Percentiles rank a stretch among this genome's conserved stretches.
These are phyloP conservation scores for Venturia carpophila DNA, from an alignment of 2,329 filamentous ascomycete species.

Conservation along the genomic window DNA sequence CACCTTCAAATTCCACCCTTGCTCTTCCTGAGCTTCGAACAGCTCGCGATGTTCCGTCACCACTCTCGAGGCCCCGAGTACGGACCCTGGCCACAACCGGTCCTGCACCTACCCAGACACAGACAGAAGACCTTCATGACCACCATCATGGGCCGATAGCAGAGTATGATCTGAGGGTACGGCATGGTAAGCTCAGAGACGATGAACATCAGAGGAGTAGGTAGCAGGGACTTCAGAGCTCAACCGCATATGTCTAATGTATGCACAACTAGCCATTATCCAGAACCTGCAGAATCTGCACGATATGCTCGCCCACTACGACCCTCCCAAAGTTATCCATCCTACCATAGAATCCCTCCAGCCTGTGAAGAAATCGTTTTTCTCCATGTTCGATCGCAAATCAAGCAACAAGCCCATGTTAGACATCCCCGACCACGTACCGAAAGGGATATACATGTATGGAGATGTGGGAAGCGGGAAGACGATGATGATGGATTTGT, in stretches of 20 bases:
- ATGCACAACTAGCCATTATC: constrained; percentile 60
- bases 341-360: constrained; percentile 66
- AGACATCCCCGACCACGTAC: constrained; percentile 63
- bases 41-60: neutral
- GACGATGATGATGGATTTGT: constrained; percentile 99
- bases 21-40: neutral
- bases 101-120: neutral
- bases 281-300: constrained; percentile 83
- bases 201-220: constrained; percentile 85
- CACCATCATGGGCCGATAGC: constrained; percentile 58
- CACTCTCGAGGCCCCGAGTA: neutral
- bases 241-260: constrained; percentile 7
- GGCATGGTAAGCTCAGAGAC: constrained; percentile 64
- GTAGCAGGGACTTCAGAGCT: neutral
- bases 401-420: constrained; percentile 33
- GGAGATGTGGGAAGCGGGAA: constrained; percentile 96
- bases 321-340: constrained; percentile 64
- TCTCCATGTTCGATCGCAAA: constrained; percentile 54
- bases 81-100: neutral
- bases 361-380: constrained; percentile 45
- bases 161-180: constrained; percentile 81
- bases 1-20: neutral
- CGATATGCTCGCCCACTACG: constrained; percentile 68
- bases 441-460: constrained; percentile 86
- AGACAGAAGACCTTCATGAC: constrained; percentile 8